Evolutionary conservation across 768 basidiomycete genomes (phyloP).

Genomic region (Termitomyces sp.): DNA sequence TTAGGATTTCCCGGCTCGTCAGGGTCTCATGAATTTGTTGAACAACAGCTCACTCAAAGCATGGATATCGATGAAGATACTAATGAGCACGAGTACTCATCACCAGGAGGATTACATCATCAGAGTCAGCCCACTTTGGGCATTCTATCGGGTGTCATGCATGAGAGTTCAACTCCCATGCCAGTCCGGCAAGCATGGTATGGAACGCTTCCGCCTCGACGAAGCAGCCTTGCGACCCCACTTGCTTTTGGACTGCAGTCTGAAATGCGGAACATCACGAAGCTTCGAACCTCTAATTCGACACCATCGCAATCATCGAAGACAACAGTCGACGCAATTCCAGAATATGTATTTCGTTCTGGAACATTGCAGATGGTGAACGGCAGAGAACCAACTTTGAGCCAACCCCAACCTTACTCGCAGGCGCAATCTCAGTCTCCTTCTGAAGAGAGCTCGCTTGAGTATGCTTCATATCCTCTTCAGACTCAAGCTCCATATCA

Average conservation of each 20-base stretch:
- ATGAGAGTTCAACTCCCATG: constrained; percentile 7
- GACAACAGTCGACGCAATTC: not conserved
- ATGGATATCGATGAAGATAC: constrained; percentile 15
- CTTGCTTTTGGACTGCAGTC: not conserved
- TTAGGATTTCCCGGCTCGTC: not conserved
- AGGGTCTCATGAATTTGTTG: constrained; percentile 38
- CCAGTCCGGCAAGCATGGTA: constrained; percentile 30
- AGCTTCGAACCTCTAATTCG: not conserved
- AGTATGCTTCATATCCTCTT: constrained; percentile 30
- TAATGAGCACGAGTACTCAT: not conserved
- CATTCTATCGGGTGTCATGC: not conserved
- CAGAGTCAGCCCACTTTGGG: not conserved
- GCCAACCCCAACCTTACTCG: constrained; percentile 4
- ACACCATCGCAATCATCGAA: constrained; percentile 2
- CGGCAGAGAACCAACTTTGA: not conserved
- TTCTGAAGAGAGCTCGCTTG: constrained; percentile 13
- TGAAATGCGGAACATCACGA: not conserved
- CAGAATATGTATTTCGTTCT: constrained; percentile 19
- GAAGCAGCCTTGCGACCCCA: constrained; percentile 1
- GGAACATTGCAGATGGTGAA: constrained; percentile 19
- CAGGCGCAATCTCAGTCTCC: constrained; percentile 18
- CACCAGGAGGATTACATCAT: not conserved
- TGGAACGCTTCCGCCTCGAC: constrained; percentile 17
- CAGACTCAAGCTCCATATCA: constrained; percentile 54
- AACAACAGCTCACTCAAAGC: constrained; percentile 44